Base-by-base conservation (phyloP, 352 stramenopile species). In the Phytophthora lateralis region DNA sequence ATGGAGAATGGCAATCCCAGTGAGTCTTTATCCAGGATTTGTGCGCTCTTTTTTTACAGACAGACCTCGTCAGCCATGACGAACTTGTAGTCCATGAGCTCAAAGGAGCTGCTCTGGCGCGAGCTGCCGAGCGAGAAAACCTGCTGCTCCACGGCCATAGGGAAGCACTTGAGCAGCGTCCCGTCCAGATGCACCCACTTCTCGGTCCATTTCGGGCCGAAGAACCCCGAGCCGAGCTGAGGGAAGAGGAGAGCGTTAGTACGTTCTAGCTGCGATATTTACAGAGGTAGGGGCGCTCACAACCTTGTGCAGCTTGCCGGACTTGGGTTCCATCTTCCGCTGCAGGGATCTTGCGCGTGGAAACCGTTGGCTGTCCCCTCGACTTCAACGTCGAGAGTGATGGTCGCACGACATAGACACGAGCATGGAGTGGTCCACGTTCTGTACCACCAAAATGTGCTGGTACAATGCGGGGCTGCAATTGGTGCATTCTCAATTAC, bases 121-220 rank as follows among this genome's bases (percentile, higher is more conserved):
- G 74, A 73, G 29, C 76, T 85, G 3, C 78, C 66, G 41, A 88
- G 72, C 24, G 82, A 80, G 60, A 91, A 90, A 29, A 80, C 55
- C 11, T 70, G 61, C 52, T 80, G 71, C 57, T 88, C 72, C 12
- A 80, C 73, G 39, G 75, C 74, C 74, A 93, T 90, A 18, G 82
- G 75, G 49, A 90, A 90, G 63, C 82, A 91, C 35, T 86, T 90
- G 63, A 93, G 77, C 61, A 79, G 26, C n/a, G 69, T 70, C 29
- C 77, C 78, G 55, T 93, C 84, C 30, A 91, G 60, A 35, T 91
- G 82, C 6, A 89, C 82, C 85, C 85, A 91, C 47, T 91, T 93
- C 54, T 90, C 85, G 26, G 68, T 90, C 85, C 85, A 93, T 68
- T 89, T 89, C 6, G 79, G 58, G 0, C 85, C 80, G 52, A 91